These are phyloP conservation scores for Suhomyces anneliseae DNA, from an alignment of 1,139 yeast species.

Conservation along the genomic window DNA sequence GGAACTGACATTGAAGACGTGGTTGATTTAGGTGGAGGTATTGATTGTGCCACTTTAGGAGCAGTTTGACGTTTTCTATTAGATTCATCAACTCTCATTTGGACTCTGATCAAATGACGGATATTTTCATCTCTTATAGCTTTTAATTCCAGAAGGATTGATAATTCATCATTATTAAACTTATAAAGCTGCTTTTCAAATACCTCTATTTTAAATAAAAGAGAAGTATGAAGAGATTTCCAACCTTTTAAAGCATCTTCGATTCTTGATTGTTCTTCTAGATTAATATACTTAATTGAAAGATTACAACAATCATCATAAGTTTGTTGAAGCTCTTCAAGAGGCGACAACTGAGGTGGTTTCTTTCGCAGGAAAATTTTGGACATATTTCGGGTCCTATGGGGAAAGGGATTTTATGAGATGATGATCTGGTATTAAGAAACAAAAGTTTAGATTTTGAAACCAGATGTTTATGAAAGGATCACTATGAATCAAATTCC, in stretches of 20 bases:
- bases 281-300: constrained; percentile 53
- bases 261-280: constrained; percentile 55
- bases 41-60: constrained; percentile 4
- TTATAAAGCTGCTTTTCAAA: constrained; percentile 47
- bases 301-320: constrained; percentile 62
- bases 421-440: no score
- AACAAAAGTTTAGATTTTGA: no score
- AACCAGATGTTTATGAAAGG: no score
- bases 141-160: constrained; percentile 45
- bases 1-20: constrained; percentile 22
- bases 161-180: constrained; percentile 40
- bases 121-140: constrained; percentile 54
- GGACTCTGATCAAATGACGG: constrained; percentile 46
- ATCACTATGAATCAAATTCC: no score
- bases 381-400: constrained; percentile 25
- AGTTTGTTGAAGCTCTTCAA: constrained; percentile 59
- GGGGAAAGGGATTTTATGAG: neutral
- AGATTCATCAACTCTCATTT: constrained; percentile 41
- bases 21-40: constrained; percentile 4
- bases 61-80: constrained; percentile 20
- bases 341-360: constrained; percentile 52
- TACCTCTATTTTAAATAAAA: constrained; percentile 54
- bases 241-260: constrained; percentile 68
- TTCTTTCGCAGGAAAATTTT: constrained; percentile 53
- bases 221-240: constrained; percentile 64